Conservation (phyloP, 2,329 filamentous ascomycete genomes). For the Phaeosphaeriaceae sp. region DNA sequence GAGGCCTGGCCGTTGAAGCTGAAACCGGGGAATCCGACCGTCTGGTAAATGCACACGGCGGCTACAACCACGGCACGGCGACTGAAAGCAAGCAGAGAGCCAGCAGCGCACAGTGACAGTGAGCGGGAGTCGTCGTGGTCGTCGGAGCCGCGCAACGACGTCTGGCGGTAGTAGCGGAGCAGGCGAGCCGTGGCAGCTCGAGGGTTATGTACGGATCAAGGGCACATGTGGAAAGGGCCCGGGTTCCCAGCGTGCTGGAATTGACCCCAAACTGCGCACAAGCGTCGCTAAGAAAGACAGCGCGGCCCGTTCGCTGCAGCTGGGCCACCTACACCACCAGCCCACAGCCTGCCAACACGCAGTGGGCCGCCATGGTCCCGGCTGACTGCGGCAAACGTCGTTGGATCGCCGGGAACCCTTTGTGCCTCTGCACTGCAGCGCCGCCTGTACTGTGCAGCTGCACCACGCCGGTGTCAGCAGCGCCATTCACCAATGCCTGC, state of each 20-base stretch:
- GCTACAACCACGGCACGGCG: conserved; percentile 1
- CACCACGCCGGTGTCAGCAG: conserved; percentile 11
- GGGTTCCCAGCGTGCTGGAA: conserved; percentile 36
- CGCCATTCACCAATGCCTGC: no score
- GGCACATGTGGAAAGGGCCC: conserved; percentile 23
- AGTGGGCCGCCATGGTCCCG: conserved; percentile 3
- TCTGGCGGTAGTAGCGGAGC: conserved; percentile 17
- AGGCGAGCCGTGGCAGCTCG: conserved; percentile 18
- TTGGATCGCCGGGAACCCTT: conserved; percentile 1
- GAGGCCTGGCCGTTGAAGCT: conserved; percentile 33
- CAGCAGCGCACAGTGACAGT: background rate
- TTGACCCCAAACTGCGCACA: conserved; percentile 36
- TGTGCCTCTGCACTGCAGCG: conserved; percentile 13
- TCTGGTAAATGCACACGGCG: conserved; percentile 16
- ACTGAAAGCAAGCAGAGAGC: background rate
- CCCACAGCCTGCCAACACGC: no score
- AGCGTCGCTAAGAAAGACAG: conserved; percentile 30
- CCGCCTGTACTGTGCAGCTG: conserved; percentile 8
- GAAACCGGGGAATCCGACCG: conserved; percentile 35
- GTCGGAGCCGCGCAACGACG: conserved; percentile 9
- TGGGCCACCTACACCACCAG: conserved; percentile 10
- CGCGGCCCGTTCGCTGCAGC: conserved; percentile 28
- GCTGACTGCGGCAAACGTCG: conserved; percentile 12
- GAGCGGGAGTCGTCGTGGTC: conserved; percentile 8
- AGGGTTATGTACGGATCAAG: conserved; percentile 30